Conservation (phyloP, 352 stramenopile species). For the Phytophthora litchii region DNA sequence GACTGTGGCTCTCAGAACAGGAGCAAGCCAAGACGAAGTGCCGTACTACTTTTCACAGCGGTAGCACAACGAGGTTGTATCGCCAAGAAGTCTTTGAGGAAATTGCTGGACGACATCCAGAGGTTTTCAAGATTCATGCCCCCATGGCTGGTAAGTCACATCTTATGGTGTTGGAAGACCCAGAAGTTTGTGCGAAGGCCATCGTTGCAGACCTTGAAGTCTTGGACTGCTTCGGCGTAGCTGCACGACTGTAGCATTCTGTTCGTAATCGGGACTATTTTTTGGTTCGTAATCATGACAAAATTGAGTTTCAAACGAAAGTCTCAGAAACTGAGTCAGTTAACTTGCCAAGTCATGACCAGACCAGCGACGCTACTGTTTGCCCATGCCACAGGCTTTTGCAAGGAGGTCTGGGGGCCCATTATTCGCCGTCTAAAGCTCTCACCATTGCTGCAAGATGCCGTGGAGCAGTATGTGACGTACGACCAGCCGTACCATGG, state of each 20-base stretch:
- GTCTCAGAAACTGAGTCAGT: slow-evolving; percentile 8
- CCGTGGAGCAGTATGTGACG: slow-evolving; percentile 24
- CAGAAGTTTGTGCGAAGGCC: slow-evolving; percentile 34
- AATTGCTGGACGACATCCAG: slow-evolving; percentile 27
- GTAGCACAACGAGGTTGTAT: slow-evolving; percentile 36
- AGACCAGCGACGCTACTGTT: slow-evolving; percentile 50
- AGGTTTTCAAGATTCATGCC: slow-evolving; percentile 29
- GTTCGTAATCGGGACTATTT: slow-evolving; percentile 4
- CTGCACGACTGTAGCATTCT: slow-evolving; percentile 12
- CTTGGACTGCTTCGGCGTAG: slow-evolving; percentile 15
- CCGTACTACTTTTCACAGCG: slow-evolving; percentile 42
- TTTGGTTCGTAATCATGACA: slow-evolving; percentile 17
- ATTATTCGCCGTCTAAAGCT: slow-evolving; percentile 43
- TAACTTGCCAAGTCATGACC: slow-evolving; percentile 15
- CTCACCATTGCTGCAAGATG: slow-evolving; percentile 37
- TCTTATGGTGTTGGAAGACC: slow-evolving; percentile 50
- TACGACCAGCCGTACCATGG: slow-evolving; percentile 40
- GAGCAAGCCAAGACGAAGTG: slow-evolving; percentile 30
- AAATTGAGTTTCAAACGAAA: slow-evolving; percentile 14
- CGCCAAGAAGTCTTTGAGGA: slow-evolving; percentile 19
- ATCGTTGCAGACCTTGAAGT: slow-evolving; percentile 34
- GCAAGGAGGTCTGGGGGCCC: slow-evolving; percentile 53
- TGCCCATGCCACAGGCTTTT: slow-evolving; percentile 59
- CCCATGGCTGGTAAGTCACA: slow-evolving; percentile 37
- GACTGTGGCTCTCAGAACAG: slow-evolving; percentile 32